Conservation (phyloP, 331 rosid species). For the Saraca asoca region DNA sequence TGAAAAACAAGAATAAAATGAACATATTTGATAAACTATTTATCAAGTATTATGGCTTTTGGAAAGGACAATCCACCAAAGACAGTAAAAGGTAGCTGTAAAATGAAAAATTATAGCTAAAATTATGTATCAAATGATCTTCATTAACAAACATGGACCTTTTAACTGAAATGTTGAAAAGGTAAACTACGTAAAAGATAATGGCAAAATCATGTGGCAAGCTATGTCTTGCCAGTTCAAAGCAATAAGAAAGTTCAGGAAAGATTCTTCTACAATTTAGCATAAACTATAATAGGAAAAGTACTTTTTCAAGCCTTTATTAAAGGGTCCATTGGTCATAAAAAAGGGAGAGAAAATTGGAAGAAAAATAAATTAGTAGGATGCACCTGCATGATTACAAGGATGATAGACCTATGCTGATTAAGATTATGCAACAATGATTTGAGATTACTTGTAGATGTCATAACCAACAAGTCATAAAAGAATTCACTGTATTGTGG, state of each 20-base stretch:
- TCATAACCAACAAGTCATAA: neutral
- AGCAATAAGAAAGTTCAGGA: neutral
- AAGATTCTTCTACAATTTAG: neutral
- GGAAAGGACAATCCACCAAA: neutral
- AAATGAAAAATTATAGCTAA: neutral
- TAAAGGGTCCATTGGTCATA: neutral
- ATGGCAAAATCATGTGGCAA: too few species aligned
- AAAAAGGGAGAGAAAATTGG: neutral
- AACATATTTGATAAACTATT: neutral
- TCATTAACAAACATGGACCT: too few species aligned
- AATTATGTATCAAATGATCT: too few species aligned
- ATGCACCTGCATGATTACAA: neutral
- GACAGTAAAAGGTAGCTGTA: neutral
- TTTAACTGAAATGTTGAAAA: neutral
- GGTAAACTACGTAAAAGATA: neutral
- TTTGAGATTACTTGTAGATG: neutral
- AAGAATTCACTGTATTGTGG: neutral
- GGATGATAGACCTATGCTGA: neutral
- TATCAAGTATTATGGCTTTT: neutral
- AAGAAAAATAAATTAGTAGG: neutral
- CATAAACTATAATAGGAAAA: too few species aligned
- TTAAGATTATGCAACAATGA: neutral
- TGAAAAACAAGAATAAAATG: constrained; percentile 10
- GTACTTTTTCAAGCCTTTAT: neutral
- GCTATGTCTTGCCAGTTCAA: neutral